Evolutionary conservation across 2,329 filamentous ascomycete genomes (phyloP).

Genomic region (Ophiocordyceps australis): DNA sequence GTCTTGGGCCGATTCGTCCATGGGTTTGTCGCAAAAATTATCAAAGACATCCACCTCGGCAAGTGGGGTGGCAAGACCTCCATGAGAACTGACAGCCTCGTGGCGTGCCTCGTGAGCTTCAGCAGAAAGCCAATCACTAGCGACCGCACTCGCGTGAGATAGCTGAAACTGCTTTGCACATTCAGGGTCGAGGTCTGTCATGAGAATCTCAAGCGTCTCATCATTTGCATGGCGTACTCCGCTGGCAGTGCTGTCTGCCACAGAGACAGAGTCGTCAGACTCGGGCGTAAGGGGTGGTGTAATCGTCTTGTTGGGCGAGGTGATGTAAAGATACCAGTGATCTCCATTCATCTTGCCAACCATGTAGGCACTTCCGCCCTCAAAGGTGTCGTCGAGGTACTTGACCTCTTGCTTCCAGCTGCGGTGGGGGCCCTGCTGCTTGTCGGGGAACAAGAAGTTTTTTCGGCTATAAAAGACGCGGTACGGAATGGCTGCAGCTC

Average conservation of each 20-base stretch:
- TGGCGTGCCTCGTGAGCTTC: conserved; percentile 46
- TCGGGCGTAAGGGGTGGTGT: conserved; percentile 71
- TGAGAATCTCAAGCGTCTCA: conserved; percentile 59
- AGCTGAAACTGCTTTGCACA: conserved; percentile 55
- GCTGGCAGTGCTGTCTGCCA: conserved; percentile 20
- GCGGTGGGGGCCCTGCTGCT: conserved; percentile 82
- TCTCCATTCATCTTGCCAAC: conserved; percentile 99
- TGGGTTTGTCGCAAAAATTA: conserved; percentile 37
- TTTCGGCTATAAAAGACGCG: conserved; percentile 98
- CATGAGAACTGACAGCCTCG: conserved; percentile 38
- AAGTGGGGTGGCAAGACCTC: conserved; percentile 29
- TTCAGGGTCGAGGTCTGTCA: conserved; percentile 52
- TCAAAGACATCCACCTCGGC: conserved; percentile 71
- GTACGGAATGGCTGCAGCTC: conserved; percentile 71
- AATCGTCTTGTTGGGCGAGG: conserved; percentile 60
- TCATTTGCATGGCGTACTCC: conserved; percentile 40
- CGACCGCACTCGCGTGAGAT: conserved; percentile 68
- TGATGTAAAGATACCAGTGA: conserved; percentile 97
- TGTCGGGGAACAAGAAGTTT: conserved; percentile 92
- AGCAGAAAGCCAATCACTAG: conserved; percentile 59
- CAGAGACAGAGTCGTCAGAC: conserved; percentile 35
- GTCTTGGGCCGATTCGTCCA: conserved; percentile 48
- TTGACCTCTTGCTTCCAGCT: conserved; percentile 96
- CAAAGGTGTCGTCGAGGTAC: conserved; percentile 80
- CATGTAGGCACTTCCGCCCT: conserved; percentile 93